Percentiles rank a stretch among this genome's conserved stretches.
phyloP scores from a whole-genome alignment of 1,284 basidiomycete species.

The Volvariella volvacea region DNA sequence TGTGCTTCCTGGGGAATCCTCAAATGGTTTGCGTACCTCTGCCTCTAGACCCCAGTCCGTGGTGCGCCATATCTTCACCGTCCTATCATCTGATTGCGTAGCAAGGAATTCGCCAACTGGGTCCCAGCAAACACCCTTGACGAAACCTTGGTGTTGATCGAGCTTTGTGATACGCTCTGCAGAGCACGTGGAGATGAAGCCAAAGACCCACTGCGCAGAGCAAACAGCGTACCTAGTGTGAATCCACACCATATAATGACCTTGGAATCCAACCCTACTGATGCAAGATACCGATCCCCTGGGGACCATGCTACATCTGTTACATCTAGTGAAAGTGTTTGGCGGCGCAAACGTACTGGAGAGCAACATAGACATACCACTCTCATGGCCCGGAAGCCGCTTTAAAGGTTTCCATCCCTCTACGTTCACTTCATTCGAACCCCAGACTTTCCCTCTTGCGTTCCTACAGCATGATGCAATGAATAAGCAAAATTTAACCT shows the following conservation, averaged over 20 bases:
- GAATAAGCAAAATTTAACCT: no score
- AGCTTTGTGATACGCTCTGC: constrained; percentile 78
- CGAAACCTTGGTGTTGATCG: constrained; percentile 90
- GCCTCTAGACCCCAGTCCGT: constrained; percentile 86
- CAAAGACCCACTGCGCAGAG: constrained; percentile 2
- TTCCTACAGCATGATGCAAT: constrained; percentile 34
- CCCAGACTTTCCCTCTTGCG: constrained; percentile 83
- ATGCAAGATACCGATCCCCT: constrained; percentile 87
- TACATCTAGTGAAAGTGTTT: constrained; percentile 58
- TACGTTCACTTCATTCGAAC: constrained; percentile 90
- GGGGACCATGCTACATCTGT: constrained; percentile 95
- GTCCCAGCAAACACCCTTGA: constrained; percentile 99
- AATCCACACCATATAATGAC: constrained; percentile 92
- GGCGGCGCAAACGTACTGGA: background rate
- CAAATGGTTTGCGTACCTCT: constrained; percentile 85
- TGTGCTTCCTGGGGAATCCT: constrained; percentile 89
- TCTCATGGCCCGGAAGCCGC: constrained; percentile 88
- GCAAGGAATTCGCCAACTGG: constrained; percentile 95
- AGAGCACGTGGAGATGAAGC: constrained; percentile 2
- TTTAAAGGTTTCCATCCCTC: constrained; percentile 96
- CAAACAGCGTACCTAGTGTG: constrained; percentile 58
- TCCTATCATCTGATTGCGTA: constrained; percentile 95
- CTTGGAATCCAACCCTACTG: constrained; percentile 88
- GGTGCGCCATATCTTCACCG: constrained; percentile 95
- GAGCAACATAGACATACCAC: constrained; percentile 44